These are phyloP conservation scores for Gentiana dahurica DNA, from an alignment of 257 asterid species.

Conservation along the genomic window DNA sequence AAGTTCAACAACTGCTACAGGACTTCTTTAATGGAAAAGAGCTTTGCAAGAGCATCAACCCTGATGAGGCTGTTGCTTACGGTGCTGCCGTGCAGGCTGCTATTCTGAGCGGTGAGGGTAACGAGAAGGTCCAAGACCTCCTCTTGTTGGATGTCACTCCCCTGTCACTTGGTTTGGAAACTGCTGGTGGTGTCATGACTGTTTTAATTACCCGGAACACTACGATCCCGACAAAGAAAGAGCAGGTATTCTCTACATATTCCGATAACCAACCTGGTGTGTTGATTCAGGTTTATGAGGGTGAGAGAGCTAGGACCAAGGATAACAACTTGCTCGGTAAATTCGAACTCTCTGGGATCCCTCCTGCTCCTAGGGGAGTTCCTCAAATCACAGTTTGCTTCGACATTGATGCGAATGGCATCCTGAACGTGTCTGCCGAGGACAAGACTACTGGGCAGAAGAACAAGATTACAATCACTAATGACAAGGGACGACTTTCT, in stretches of 20 bases:
- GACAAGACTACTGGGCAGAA: conserved; percentile 86
- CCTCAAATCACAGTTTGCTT: conserved; percentile 83
- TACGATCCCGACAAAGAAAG: conserved; percentile 75
- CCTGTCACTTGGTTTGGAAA: conserved; percentile 64
- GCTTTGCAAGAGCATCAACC: conserved; percentile 85
- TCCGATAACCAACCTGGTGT: conserved; percentile 84
- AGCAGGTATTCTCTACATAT: conserved; percentile 74
- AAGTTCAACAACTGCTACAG: conserved; percentile 66
- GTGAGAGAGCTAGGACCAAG: conserved; percentile 64
- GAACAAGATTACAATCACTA: conserved; percentile 83
- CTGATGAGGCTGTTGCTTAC: conserved; percentile 80
- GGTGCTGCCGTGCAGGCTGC: conserved; percentile 93
- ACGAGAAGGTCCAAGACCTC: conserved; percentile 74
- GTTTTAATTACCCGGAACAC: conserved; percentile 76
- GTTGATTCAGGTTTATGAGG: conserved; percentile 75
- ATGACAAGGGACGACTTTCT: conserved; percentile 73
- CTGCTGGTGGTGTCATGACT: conserved; percentile 90
- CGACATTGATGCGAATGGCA: conserved; percentile 77
- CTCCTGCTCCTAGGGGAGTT: conserved; percentile 79
- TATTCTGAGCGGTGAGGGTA: conserved; percentile 74
- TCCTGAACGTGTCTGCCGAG: conserved; percentile 71
- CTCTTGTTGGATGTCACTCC: conserved; percentile 69
- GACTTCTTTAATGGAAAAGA: conserved; percentile 82
- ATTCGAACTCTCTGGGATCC: conserved; percentile 77
- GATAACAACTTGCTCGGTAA: conserved; percentile 74